Percentiles rank a stretch among this genome's conserved stretches.
These are phyloP conservation scores for Serendipita indica DNA, from an alignment of 768 basidiomycete species.

Conservation along the genomic window DNA sequence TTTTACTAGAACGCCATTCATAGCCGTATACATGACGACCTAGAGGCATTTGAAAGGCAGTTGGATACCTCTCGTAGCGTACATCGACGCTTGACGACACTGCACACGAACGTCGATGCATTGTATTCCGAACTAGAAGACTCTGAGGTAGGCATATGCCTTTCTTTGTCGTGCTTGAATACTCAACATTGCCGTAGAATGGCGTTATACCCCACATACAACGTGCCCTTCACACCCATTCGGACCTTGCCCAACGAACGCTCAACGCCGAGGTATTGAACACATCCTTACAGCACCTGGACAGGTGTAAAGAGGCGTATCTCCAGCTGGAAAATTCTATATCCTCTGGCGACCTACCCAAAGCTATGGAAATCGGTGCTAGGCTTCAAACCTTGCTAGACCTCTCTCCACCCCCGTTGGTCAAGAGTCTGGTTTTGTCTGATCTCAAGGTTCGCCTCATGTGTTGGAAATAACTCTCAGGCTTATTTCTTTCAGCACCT, in stretches of 20 bases:
- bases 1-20: conserved; percentile 47
- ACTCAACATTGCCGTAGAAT: conserved; percentile 30
- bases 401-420: conserved; percentile 36
- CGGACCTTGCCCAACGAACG: conserved; percentile 45
- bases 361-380: conserved; percentile 37
- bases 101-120: conserved; percentile 38
- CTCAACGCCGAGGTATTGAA: conserved; percentile 38
- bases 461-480: too few relatives aligned
- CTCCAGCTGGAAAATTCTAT: conserved; percentile 32
- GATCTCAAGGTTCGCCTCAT: conserved; percentile 41
- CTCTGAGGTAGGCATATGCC: conserved; percentile 33
- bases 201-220: conserved; percentile 52
- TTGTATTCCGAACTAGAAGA: conserved; percentile 39
- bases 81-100: conserved; percentile 38
- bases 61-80: conserved; percentile 46
- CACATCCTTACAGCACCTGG: conserved; percentile 40
- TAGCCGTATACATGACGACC: conserved; percentile 51
- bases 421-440: conserved; percentile 33
- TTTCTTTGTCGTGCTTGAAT: neutral
- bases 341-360: conserved; percentile 44
- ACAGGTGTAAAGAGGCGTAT: conserved; percentile 36
- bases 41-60: conserved; percentile 50
- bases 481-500: conserved; percentile 29
- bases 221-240: conserved; percentile 42
- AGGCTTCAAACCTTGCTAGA: conserved; percentile 32